Conservation (phyloP, 331 rosid species). For the Acacia concinna region DNA sequence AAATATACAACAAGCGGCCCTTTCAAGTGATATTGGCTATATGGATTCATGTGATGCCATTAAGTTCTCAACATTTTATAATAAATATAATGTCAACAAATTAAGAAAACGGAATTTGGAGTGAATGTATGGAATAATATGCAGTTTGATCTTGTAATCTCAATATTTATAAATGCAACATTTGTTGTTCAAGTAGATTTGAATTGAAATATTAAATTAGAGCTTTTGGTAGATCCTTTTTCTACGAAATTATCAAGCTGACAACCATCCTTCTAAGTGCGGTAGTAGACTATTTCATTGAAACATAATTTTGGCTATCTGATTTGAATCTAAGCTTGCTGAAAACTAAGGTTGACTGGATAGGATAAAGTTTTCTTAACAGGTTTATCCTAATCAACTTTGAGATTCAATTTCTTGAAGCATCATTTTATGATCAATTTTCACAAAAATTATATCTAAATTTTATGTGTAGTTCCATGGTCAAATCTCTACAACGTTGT, state of each 20-base stretch:
- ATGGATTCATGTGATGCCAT: background rate
- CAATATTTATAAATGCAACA: background rate
- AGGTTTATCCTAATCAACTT: background rate
- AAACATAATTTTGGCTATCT: background rate
- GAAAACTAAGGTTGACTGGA: background rate
- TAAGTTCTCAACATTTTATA: background rate
- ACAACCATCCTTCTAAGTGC: background rate
- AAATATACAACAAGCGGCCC: background rate
- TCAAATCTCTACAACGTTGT: background rate
- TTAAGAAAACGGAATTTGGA: background rate
- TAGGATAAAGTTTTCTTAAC: background rate
- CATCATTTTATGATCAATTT: background rate
- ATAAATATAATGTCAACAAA: background rate
- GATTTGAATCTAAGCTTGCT: background rate
- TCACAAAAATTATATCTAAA: background rate
- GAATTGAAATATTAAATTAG: background rate
- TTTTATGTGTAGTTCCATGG: background rate
- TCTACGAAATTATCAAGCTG: constrained; percentile 1
- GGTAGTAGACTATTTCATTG: background rate
- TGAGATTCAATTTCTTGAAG: background rate
- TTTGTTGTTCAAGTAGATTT: constrained; percentile 9
- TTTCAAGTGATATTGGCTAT: background rate
- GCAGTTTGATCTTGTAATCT: background rate
- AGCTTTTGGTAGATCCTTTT: background rate
- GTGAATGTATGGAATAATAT: constrained; percentile 9